Base-by-base conservation (phyloP, 768 basidiomycete genomes). In the Cyclocybe cylindracea region DNA sequence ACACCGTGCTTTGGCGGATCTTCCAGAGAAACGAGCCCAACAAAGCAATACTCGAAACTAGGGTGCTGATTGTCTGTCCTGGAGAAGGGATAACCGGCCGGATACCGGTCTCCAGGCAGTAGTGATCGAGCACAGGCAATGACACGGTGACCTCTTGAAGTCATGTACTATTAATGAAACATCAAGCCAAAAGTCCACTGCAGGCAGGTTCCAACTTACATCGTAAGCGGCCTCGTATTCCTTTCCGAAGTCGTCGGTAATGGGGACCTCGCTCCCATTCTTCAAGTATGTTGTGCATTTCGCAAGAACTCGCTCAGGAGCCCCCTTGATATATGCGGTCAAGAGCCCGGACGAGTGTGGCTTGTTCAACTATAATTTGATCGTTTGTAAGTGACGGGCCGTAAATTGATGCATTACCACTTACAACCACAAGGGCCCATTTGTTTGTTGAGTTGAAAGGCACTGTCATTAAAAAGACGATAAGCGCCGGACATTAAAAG, bases 401-500 rank as follows among this genome's bases (percentile, higher is more conserved):
- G 31, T 19, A 53, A 33, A 14, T 11, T 19, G 10, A 16, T 6
- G 33, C 13, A 35, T 13, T 5, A 41, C 10, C 4, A 74, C 79
- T 64, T 48, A 85, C 85, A 41, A 85, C 84, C 42, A 83, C 83
- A 46, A 87, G 64, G 16, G 86, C 85, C 86, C 86, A 87, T 70
- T 87, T 87, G 62, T 86, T 86, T 13, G 79, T 81, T 8, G 85
- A 83, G 62, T 87, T 87, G 71, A 87, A 87, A 31, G 86, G 86
- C 10, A 87, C 83, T 75, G 47, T 44, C 11, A 18, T n/a, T 39
- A 39, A 24, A 11, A 14, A 7, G 11, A 13, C 33, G 13, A 9
- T 49, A 39, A 48, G 34, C 18, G 47, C 10, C 38, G 6, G 46
- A 37, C 5, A 16, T 14, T 19, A 39, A 13, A 31, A 31, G 13